Evolutionary conservation across 139 green algal genomes (phyloP), one percentile per base, ranked within the genome.

Genomic region (Tetraselmis chui): DNA sequence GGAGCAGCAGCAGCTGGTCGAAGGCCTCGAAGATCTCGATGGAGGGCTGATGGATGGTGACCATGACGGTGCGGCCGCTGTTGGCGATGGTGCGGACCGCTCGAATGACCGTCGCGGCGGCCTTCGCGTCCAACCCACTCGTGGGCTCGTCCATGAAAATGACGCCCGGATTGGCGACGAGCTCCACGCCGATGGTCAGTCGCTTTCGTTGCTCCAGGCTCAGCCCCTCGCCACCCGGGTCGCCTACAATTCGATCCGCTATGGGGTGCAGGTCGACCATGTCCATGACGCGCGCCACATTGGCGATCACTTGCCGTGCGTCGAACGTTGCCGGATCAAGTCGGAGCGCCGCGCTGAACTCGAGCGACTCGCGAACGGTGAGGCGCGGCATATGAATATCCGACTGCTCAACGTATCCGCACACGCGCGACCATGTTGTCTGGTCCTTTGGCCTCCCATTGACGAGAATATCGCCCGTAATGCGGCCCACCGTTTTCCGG

Each of bases 171-270:
- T n/a, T n/a, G n/a, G n/a, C n/a, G n/a, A n/a, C n/a, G n/a, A n/a
- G n/a, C n/a, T n/a, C n/a, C n/a, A n/a, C n/a, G n/a, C n/a, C n/a
- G n/a, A n/a, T n/a, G n/a, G n/a, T n/a, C n/a, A n/a, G n/a, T n/a
- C 93, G 87, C 90, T 98, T 98, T 79, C 95, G 87, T 85, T 95
- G 92, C 92, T 98, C 94, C 25, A 92, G 83, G 28, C 76, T 88
- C 75, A 97, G 87, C 0, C 93, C 93, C 59, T 76, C 29, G 45
- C 83, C 80, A n/a, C n/a, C n/a, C n/a, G n/a, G n/a, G n/a, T n/a
- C n/a, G n/a, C n/a, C n/a, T n/a, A n/a, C n/a, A n/a, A n/a, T n/a
- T n/a, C n/a, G n/a, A n/a, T n/a, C n/a, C n/a, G n/a, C n/a, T n/a
- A n/a, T n/a, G n/a, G n/a, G n/a, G n/a, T n/a, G n/a, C n/a, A n/a